Percentiles rank a stretch among this genome's conserved stretches.
Evolutionary conservation across 2,329 filamentous ascomycete genomes (phyloP).

Genomic region (Endoconidiophora laricicola): DNA sequence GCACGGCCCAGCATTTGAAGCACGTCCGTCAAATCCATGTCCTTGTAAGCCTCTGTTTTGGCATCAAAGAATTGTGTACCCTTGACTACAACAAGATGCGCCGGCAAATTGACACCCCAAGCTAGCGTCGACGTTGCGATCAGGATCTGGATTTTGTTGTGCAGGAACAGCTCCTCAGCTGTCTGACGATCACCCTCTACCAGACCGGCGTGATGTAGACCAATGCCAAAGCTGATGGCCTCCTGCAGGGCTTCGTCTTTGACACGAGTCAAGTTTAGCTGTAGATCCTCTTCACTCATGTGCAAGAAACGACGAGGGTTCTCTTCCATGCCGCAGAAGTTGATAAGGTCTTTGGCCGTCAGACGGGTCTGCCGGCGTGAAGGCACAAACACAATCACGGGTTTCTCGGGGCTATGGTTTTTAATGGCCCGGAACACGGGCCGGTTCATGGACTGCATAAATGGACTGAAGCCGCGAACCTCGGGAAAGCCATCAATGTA

Average conservation of each 20-base stretch:
- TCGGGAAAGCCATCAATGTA: slow-evolving; percentile 97
- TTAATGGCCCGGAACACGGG: slow-evolving; percentile 95
- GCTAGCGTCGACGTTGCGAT: slow-evolving; percentile 91
- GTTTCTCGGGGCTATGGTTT: slow-evolving; percentile 87
- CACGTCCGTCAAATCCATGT: slow-evolving; percentile 97
- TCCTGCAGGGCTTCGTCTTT: slow-evolving; percentile 88
- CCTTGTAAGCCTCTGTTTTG: slow-evolving; percentile 92
- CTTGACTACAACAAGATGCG: slow-evolving; percentile 93
- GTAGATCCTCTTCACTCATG: slow-evolving; percentile 89
- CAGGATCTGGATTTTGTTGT: slow-evolving; percentile 96
- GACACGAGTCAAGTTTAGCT: slow-evolving; percentile 71
- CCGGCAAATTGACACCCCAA: slow-evolving; percentile 95
- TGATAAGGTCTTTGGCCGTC: slow-evolving; percentile 91
- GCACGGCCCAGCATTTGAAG: slow-evolving; percentile 95
- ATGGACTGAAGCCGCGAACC: slow-evolving; percentile 80
- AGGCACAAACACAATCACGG: slow-evolving; percentile 95
- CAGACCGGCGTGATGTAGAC: slow-evolving; percentile 88
- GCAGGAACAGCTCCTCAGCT: slow-evolving; percentile 83
- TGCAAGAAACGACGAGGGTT: slow-evolving; percentile 83
- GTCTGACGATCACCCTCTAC: slow-evolving; percentile 87
- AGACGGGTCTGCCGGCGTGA: slow-evolving; percentile 87
- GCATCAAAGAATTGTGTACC: slow-evolving; percentile 97
- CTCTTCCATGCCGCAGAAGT: slow-evolving; percentile 96
- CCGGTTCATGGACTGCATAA: slow-evolving; percentile 99
- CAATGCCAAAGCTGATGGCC: slow-evolving; percentile 93